Base-by-base conservation (phyloP, 768 basidiomycete genomes). In the Paxillus rubicundulus region DNA sequence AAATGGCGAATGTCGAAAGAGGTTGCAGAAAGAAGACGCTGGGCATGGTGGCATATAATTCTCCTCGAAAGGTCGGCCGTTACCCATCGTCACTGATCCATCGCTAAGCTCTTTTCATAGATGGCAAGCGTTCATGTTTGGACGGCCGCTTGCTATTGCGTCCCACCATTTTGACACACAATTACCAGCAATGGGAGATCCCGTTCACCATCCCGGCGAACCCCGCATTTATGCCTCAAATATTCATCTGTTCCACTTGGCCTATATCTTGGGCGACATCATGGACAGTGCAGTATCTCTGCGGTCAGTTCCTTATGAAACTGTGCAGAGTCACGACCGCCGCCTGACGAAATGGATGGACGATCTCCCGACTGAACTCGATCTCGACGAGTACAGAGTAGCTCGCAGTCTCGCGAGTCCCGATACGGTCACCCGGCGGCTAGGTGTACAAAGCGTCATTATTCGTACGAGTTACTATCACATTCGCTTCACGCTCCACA, bases 1-100 rank as follows among this genome's bases (percentile, higher is more conserved):
- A 84, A 84, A 64, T 89, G 84, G 78, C 78, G 79, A 55, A 85
- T 89, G 77, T 81, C 78, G 45, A 76, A 77, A 52, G 83, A 83
- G 53, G 71, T 84, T 9, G 85, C 87, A 33, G 90, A 92, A 66
- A 78, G 90, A 52, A 76, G 91, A 46, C 76, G 90, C 49, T 92
- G 90, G 90, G 87, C 88, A 7, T 92, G 90, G 90, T 92, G 90
- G 90, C 88, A 92, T 68, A 88, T 89, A 54, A 70, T 92, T 34
- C 74, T 89, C 47, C 76, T 91, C 30, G 90, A 92, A 72, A 77
- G 89, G 88, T 87, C 47, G 33, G 80, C 61, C n/a, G 20, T 36
- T 47, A 21, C 48, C 13, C 39, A 52, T 57, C 50, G 32, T 5
- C 32, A 5, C 8, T 32, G 9, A 10, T 49, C 48, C 56, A n/a